Evolutionary conservation across 2,329 filamentous ascomycete species (phyloP), one percentile per base, ranked within the genome.

Genomic region (Fusarium mundagurra): DNA sequence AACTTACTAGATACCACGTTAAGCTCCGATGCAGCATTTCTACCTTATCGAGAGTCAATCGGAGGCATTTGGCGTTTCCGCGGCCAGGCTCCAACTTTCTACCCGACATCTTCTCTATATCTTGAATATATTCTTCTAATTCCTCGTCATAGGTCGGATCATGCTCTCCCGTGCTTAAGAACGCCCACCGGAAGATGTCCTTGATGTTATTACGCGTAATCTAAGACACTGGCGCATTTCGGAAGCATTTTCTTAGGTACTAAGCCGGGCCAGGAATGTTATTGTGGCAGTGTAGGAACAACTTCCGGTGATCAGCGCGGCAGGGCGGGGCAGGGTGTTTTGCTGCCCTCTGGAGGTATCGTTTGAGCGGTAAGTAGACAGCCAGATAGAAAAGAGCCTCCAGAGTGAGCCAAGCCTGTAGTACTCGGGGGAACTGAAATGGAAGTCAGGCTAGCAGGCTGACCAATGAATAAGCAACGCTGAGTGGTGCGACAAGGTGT

Each of bases 171-270:
- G 83, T 82, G 70, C 87, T 88, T 53, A 89, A 84, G 60, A 92
- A 88, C 2, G 87, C 88, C 90, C 89, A 92, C n/a, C 85, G 81
- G 27, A 90, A 83, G 77, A 90, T 91, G 62, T 90, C 88, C 79
- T 88, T 89, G 58, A 92, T 75, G 77, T 92, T 91, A 38, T 91
- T 88, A 22, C 85, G 82, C 62, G 86, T 85, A 51, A 92, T 88
- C 34, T 90, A 88, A 34, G 83, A 80, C 6, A 82, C 54, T 22
- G 85, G 81, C 13, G 89, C 88, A 34, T 86, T 86, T 29, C 87
- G 80, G 76, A 92, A 91, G 90, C 90, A 92, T 71, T 85, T 86
- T 58, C 79, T 82, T 36, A 92, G 68, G 72, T 89, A 92, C 41
- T 79, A 82, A 43, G 87, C 85, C 0, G 85, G 83, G 75, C 91